Evolutionary conservation across 2,329 filamentous ascomycete species (phyloP), one percentile per base, ranked within the genome.

Genomic region (Seiridium cupressi): DNA sequence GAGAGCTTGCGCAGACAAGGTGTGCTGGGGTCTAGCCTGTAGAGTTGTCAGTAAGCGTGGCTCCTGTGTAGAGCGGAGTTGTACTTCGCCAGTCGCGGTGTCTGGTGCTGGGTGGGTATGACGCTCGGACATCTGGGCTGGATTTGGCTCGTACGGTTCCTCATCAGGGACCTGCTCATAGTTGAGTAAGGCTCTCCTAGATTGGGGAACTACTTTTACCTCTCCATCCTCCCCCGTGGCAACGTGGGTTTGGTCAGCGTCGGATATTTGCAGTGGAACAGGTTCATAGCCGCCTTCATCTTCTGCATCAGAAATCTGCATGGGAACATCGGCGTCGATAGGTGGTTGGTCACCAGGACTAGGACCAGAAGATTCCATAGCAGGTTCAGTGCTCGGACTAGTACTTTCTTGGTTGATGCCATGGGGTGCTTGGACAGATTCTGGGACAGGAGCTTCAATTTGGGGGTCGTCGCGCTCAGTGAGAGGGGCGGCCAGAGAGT

Each of bases 1-100:
- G 63, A 76, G 83, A 58, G 70, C 68, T 48, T 68, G 63, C 31
- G 64, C 26, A 38, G 61, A 56, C 8, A 63, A 53, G 26, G n/a
- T 42, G 18, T 60, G 55, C 46, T 63, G 51, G 44, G 63, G 59
- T 44, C 62, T 62, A 58, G 67, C 66, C 71, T 73, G 71, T 55
- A 31, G 60, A 31, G 32, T 57, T 55, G 70, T 73, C 59, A 73
- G 71, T 70, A 68, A 67, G 63, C 58, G 65, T 58, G 66, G 68
- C 66, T 69, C 67, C 60, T 59, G 47, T 62, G 58, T 65, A 64
- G 67, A 68, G 65, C 64, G 64, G 61, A 63, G 59, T 66, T 72
- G 68, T 73, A 72, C 70, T 72, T 72, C 68, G 64, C 64, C 65
- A 60, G 35, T 67, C 47, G 62, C 44, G 40, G 64, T 57, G 61